phyloP scores from a whole-genome alignment of 768 basidiomycete species.

The Rubroboletus pulcherrimus region DNA sequence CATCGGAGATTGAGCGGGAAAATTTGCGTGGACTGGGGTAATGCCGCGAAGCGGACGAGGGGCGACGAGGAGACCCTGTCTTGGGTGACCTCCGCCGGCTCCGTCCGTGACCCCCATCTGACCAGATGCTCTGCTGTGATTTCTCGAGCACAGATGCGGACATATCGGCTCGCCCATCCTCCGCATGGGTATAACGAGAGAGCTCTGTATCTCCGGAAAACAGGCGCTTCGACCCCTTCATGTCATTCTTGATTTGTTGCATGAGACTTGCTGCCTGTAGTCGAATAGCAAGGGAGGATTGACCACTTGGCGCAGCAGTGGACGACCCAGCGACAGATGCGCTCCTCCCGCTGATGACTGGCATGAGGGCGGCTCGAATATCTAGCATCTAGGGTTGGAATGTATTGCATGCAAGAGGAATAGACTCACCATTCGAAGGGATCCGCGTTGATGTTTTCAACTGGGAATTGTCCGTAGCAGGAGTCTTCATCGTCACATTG shows the following conservation, averaged over 20 bases:
- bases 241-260: constrained; percentile 80
- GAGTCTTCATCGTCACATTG: constrained; percentile 40
- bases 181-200: constrained; percentile 36
- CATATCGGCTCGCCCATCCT: constrained; percentile 13
- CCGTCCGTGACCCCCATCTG: constrained; percentile 29
- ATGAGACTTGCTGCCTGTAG: constrained; percentile 76
- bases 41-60: constrained; percentile 35
- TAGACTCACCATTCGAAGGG: constrained; percentile 15
- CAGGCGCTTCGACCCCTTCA: constrained; percentile 63
- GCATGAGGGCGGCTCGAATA: constrained; percentile 9
- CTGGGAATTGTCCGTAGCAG: constrained; percentile 13
- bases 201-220: constrained; percentile 65
- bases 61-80: constrained; percentile 29
- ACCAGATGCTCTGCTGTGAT: constrained; percentile 27
- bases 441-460: background rate
- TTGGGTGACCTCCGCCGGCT: constrained; percentile 22
- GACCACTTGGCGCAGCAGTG: constrained; percentile 34
- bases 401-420: background rate
- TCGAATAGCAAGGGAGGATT: constrained; percentile 67
- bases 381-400: constrained; percentile 11
- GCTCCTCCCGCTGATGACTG: constrained; percentile 16
- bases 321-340: constrained; percentile 25
- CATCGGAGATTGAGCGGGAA: constrained; percentile 38
- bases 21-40: constrained; percentile 44
- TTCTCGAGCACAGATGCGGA: constrained; percentile 13